Percentiles rank a stretch among this genome's conserved stretches.
Evolutionary conservation across 2,329 filamentous ascomycete species (phyloP).

Genomic region (Aureobasidium pullulans): DNA sequence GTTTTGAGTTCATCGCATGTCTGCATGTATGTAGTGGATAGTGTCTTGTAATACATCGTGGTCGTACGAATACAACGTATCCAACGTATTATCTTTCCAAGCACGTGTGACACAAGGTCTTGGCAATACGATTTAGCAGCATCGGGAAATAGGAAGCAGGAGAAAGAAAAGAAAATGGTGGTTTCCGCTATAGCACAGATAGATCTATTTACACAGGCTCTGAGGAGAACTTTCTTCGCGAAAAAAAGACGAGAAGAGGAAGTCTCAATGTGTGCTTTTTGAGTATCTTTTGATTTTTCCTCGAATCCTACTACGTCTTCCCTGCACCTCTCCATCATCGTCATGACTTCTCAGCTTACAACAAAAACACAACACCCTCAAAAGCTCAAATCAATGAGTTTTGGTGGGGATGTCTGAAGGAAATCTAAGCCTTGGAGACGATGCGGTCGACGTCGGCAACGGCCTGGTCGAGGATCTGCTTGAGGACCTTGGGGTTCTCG

Average conservation of each 20-base stretch:
- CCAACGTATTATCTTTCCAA: not conserved
- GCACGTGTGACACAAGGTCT: not conserved
- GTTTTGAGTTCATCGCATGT: not conserved
- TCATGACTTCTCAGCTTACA: not conserved
- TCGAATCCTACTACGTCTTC: not conserved
- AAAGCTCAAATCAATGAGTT: constrained; percentile 1
- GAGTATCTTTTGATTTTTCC: not conserved
- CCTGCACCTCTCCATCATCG: not conserved
- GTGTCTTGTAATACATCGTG: not conserved
- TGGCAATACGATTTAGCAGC: not conserved
- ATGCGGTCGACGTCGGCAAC: constrained; percentile 80
- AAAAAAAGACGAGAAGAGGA: not conserved
- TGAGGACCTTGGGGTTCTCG: constrained; percentile 91
- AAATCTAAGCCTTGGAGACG: constrained; percentile 12
- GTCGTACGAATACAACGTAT: not conserved
- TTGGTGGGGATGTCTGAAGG: no score
- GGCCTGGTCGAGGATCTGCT: constrained; percentile 97
- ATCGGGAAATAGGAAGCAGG: not conserved
- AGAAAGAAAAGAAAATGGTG: constrained; percentile 5
- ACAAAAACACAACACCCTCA: no score
- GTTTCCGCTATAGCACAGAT: constrained; percentile 13
- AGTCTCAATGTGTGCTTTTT: constrained; percentile 1
- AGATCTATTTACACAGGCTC: constrained; percentile 14
- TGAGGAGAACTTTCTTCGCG: not conserved
- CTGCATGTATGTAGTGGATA: not conserved